A percentile compares a stretch with the other conserved stretches of the same genome.
Conservation (phyloP, 176 grass and related monocot species). For the Alloteropsis semialata region DNA sequence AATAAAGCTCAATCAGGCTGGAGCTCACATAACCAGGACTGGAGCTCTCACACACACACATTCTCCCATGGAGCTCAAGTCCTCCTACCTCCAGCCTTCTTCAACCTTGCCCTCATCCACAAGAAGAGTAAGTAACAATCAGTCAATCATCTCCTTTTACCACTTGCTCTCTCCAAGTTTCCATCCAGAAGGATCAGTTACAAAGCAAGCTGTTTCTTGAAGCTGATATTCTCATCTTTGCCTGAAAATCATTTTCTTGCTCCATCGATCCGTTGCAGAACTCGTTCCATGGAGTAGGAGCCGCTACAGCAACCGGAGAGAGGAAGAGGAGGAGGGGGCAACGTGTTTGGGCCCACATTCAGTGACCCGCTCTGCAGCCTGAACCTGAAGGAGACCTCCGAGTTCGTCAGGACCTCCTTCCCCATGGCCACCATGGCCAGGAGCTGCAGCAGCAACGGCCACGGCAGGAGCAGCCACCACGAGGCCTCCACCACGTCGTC, state of each 20-base stretch:
- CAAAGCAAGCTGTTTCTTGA: neutral
- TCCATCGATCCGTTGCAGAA: conserved; percentile 43
- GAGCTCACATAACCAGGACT: neutral
- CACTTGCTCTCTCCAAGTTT: conserved; percentile 8
- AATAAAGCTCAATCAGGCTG: conserved; percentile 3
- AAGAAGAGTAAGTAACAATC: conserved; percentile 41
- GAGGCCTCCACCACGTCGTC: conserved; percentile 28
- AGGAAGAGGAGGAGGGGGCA: conserved; percentile 19
- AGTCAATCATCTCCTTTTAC: neutral
- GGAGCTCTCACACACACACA: no score
- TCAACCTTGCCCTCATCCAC: conserved; percentile 30
- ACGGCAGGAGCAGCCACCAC: conserved; percentile 1
- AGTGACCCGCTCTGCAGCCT: conserved; percentile 55
- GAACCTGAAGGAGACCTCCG: conserved; percentile 60
- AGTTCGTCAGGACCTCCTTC: conserved; percentile 56
- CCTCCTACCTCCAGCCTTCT: conserved; percentile 35
- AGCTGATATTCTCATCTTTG: neutral
- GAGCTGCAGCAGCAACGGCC: conserved; percentile 45
- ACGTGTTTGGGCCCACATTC: conserved; percentile 50
- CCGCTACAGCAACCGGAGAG: conserved; percentile 4
- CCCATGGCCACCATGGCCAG: conserved; percentile 50
- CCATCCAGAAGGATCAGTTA: neutral
- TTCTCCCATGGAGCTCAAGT: conserved; percentile 55
- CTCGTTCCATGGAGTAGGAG: conserved; percentile 47
- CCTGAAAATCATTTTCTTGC: neutral